Evolutionary conservation across 2,329 filamentous ascomycete species (phyloP).

Genomic region (Colletotrichum sp.): DNA sequence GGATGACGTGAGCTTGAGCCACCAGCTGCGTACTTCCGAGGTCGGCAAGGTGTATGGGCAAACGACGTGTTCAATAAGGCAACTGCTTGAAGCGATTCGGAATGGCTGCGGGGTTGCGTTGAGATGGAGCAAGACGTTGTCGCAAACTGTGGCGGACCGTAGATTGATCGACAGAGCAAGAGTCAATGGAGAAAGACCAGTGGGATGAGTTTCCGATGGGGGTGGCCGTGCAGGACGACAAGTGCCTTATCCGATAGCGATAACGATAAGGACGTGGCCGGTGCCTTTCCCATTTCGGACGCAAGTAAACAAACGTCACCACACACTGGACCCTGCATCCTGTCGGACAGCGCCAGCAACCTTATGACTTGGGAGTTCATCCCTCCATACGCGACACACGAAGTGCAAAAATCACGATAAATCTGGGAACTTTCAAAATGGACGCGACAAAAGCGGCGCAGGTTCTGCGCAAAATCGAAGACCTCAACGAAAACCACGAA

Average conservation of each 20-base stretch:
- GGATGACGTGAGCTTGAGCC: neutral
- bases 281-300: slow-evolving; percentile 30
- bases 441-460: slow-evolving; percentile 37
- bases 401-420: neutral
- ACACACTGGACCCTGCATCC: neutral
- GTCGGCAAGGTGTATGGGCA: neutral
- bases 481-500: slow-evolving; percentile 62
- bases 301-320: slow-evolving; percentile 43
- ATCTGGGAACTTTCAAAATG: slow-evolving; percentile 26
- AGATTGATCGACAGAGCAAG: slow-evolving; percentile 1
- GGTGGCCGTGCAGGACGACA: neutral
- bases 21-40: neutral
- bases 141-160: neutral
- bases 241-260: neutral
- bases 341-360: neutral
- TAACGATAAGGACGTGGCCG: neutral
- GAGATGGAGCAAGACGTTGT: neutral
- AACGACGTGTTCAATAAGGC: neutral
- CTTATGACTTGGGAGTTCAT: neutral
- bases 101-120: neutral
- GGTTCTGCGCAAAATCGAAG: slow-evolving; percentile 53
- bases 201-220: neutral
- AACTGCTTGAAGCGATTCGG: neutral
- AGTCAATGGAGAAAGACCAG: neutral
- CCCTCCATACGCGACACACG: neutral